Base-by-base conservation (phyloP, 179 eudicot genomes). In the Drosera spatulata region DNA sequence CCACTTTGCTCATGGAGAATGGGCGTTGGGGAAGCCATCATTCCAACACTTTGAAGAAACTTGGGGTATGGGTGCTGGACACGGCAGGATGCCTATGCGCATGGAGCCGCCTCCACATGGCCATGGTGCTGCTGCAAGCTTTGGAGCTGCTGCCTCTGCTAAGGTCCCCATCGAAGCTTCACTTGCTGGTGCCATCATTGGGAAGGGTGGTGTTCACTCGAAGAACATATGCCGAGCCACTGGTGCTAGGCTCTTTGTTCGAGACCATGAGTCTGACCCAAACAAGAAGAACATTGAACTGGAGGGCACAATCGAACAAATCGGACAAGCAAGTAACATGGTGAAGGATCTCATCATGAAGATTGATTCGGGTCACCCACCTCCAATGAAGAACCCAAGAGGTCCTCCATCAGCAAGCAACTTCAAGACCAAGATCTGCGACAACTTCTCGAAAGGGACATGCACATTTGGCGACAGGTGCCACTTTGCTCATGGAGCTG, bases 401-500 rank as follows among this genome's bases (percentile, higher is more conserved):
- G 75, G 61, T 46, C 67, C 63, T 1, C 75, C 63, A 14, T 68
- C 72, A 38, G 73, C 65, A 0, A 70, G 68, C 64, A 85, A 88
- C 69, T 82, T 59, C 76, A 87, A 87, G 82, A 87, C 97, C 0
- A 90, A 83, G 61, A 69, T 85, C 3, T 90, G 97, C 40, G 95
- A 85, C 67, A 90, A 87, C 48, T 87, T 86, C 47, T 41, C 82
- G 0, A 87, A 87, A 64, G 97, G 97, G 5, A 59, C 80, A 0
- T 90, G 91, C 68, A 84, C 89, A 2, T 90, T 90, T 61, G 93
- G 95, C 3, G 95, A 87, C 9, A 76, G 78, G 75, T 90, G 97
- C 69, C 85, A 82, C 73, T 89, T 89, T 63, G 97, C 97, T 42
- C 97, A 89, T 58, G 97, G 97, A 3, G 84, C 73, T 7, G 87